phyloP scores from a whole-genome alignment of 75 land plant genomes.

The Selaginella moellendorffii region DNA sequence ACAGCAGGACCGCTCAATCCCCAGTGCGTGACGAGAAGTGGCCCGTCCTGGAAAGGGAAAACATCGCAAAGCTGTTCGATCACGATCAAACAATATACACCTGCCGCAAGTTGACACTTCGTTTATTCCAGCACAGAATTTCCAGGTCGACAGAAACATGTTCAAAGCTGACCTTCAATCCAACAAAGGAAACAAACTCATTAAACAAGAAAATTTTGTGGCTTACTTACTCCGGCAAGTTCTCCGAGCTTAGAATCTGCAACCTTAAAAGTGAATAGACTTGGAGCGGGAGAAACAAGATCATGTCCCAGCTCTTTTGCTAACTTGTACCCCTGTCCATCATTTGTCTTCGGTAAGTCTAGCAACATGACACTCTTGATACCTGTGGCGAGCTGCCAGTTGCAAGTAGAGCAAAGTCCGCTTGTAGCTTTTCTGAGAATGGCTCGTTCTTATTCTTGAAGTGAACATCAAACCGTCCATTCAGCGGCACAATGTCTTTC shows the following conservation, averaged over 20 bases:
- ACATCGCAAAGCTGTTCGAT: not conserved
- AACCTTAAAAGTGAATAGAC: constrained; percentile 90
- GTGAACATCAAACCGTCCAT: constrained; percentile 38
- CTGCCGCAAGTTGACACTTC: constrained; percentile 13
- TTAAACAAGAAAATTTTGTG: not conserved
- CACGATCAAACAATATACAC: not conserved
- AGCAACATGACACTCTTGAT: not conserved
- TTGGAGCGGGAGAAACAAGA: constrained; percentile 66
- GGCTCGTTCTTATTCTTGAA: constrained; percentile 22
- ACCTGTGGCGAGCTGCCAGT: constrained; percentile 85
- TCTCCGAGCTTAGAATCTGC: constrained; percentile 40
- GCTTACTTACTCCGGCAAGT: constrained; percentile 59
- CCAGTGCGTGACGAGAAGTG: constrained; percentile 92
- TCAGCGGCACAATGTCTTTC: constrained; percentile 15
- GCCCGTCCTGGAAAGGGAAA: constrained; percentile 44
- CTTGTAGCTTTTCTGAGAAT: constrained; percentile 27
- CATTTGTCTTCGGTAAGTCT: not conserved
- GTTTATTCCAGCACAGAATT: constrained; percentile 11
- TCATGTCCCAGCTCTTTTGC: constrained; percentile 80
- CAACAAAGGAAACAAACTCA: not conserved
- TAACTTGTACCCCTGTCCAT: constrained; percentile 53
- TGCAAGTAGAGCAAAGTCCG: constrained; percentile 69
- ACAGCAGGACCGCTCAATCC: constrained; percentile 96
- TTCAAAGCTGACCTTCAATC: constrained; percentile 17
- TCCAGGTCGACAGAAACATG: constrained; percentile 13